phyloP scores from a whole-genome alignment of 2,329 filamentous ascomycete species.

The Hypomyces rosellus region DNA sequence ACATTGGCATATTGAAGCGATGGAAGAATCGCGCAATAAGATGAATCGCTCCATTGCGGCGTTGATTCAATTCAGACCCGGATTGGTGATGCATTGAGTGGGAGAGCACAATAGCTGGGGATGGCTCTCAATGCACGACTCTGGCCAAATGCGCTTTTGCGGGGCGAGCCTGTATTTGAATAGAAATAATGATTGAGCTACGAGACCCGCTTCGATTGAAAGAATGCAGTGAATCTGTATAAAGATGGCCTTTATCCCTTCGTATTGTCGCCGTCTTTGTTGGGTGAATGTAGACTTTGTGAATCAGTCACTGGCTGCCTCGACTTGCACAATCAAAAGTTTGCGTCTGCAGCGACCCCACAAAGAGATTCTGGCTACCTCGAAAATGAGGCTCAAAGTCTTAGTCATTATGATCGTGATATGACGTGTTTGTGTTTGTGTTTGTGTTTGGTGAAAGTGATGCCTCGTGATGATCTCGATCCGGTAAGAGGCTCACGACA shows the following conservation, averaged over 20 bases:
- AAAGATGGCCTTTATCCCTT: background rate
- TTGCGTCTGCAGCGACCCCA: too few relatives aligned
- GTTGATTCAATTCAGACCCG: background rate
- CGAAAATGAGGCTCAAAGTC: too few relatives aligned
- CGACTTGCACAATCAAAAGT: too few relatives aligned
- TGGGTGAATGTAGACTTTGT: too few relatives aligned
- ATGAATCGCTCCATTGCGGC: constrained; percentile 1
- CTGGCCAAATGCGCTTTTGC: background rate
- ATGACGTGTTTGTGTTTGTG: too few relatives aligned
- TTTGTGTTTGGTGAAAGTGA: too few relatives aligned
- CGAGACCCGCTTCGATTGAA: background rate
- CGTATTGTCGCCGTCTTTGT: too few relatives aligned
- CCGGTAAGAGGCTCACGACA: too few relatives aligned
- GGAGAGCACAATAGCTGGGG: constrained; percentile 4
- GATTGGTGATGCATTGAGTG: background rate
- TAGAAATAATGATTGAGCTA: background rate
- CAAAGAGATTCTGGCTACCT: too few relatives aligned
- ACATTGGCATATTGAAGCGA: background rate
- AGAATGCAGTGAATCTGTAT: background rate
- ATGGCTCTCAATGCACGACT: background rate
- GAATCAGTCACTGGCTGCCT: too few relatives aligned
- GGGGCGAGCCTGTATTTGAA: background rate
- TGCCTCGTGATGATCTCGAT: too few relatives aligned
- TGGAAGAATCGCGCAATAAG: background rate
- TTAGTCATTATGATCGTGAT: too few relatives aligned